Conservation (phyloP, 257 asterid species). For the Salvia hispanica region DNA sequence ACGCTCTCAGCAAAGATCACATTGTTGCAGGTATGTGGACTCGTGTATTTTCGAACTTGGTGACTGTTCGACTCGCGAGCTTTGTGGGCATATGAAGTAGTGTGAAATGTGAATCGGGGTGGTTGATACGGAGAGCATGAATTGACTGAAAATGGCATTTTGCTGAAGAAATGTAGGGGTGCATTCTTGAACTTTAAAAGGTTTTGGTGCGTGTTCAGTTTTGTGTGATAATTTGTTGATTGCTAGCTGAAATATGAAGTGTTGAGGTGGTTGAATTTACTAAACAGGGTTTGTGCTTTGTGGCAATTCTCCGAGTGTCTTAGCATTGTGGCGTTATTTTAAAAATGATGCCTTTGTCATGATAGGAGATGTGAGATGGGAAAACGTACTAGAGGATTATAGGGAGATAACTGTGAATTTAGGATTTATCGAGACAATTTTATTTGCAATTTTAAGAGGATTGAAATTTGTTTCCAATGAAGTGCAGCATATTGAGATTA, state of each 20-base stretch:
- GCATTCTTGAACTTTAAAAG: background rate
- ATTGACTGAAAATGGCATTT: background rate
- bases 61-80: too few species aligned
- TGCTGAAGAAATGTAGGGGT: too few species aligned
- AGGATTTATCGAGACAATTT: background rate
- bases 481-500: too few species aligned
- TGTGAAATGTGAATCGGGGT: too few species aligned
- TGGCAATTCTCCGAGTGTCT: background rate
- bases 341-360: background rate
- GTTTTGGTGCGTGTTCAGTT: background rate
- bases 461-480: background rate
- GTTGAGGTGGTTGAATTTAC: background rate
- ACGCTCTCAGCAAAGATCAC: constrained; percentile 91
- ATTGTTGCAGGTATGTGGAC: constrained; percentile 61
- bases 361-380: background rate
- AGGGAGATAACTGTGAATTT: too few species aligned
- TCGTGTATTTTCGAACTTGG: background rate
- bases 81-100: background rate
- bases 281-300: too few species aligned
- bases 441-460: background rate
- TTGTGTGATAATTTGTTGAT: background rate
- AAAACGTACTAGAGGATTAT: background rate
- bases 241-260: background rate
- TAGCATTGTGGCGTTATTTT: too few species aligned
- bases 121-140: background rate